These are phyloP conservation scores for Bisporella sp. DNA, from an alignment of 2,329 filamentous ascomycete genomes.

Conservation along the genomic window DNA sequence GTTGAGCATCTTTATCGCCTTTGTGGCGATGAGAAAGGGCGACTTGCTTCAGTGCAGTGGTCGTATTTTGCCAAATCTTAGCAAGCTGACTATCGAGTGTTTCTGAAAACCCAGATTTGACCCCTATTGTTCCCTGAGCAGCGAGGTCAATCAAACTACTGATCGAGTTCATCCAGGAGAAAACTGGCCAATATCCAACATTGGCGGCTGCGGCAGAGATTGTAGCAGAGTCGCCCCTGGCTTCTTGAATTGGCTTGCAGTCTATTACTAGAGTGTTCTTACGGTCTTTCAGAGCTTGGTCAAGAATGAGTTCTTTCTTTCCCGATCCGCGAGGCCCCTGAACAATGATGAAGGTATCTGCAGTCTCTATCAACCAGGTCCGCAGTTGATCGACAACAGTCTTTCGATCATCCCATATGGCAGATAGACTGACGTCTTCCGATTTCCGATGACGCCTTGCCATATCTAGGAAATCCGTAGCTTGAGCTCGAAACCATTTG, in stretches of 20 bases:
- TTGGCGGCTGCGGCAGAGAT: constrained; percentile 74
- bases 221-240: constrained; percentile 77
- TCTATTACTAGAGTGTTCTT: constrained; percentile 80
- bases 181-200: constrained; percentile 88
- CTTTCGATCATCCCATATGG: constrained; percentile 78
- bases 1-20: constrained; percentile 62
- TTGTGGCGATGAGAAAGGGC: constrained; percentile 64
- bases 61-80: constrained; percentile 84
- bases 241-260: constrained; percentile 89
- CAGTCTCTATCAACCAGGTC: constrained; percentile 80
- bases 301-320: constrained; percentile 80
- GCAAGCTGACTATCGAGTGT: constrained; percentile 81
- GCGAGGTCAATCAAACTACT: constrained; percentile 89
- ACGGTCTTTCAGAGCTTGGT: constrained; percentile 71
- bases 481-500: constrained; percentile 74
- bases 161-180: constrained; percentile 93
- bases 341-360: constrained; percentile 88
- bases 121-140: constrained; percentile 86
- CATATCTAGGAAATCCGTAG: constrained; percentile 58
- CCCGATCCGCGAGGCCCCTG: constrained; percentile 89
- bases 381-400: constrained; percentile 75
- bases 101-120: constrained; percentile 91
- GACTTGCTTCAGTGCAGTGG: constrained; percentile 70
- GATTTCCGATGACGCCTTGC: constrained; percentile 39
- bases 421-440: constrained; percentile 64